Base-by-base conservation (phyloP, 257 asterid species). In the Capsicum rhomboideum region DNA sequence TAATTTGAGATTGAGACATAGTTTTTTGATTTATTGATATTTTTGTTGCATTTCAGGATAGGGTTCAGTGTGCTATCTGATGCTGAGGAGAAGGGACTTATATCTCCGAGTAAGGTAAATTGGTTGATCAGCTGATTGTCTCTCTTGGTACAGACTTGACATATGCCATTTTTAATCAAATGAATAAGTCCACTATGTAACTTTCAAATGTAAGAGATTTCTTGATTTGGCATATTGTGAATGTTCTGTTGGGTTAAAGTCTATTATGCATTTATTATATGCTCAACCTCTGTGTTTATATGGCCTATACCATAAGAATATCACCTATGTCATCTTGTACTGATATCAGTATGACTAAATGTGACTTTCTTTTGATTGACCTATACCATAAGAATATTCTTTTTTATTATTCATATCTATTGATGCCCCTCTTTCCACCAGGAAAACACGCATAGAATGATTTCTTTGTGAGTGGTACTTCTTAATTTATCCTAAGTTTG, bases 71-170 rank as follows among this genome's bases (percentile, higher is more conserved):
- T 95, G 99, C 91, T 94, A 28, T 26, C 86, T 83, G 99, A 95
- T 87, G 98, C 98, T 12, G 99, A 95, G 90, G 85, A 95, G 90
- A 92, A 92, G 86, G 98, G 98, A 63, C 92, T 90, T 85, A 93
- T 95, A 85, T 89, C 97, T 69, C 98, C 97, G 8, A 97, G 97
- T 85, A 93, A 95, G 97, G 99, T 95, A 90, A 86, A 90, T 80
- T 59, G 69, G 37, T 50, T 40, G 18, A 78, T 67, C 49, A 46
- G 28, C 82, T 58, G 40, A 9, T 42, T 50, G 9, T 66, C 28
- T 53, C n/a, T 61, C 58, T 10, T 11, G 6, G 10, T 34, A 80
- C 40, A 21, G 0, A 63, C 44, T 82, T 67, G 44, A 28, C 42
- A 49, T 84, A 40, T 9, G 34, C 40, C 49, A 1, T 8, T 68